Conservation (phyloP, 768 basidiomycete species). For the Cyathus striatus region DNA sequence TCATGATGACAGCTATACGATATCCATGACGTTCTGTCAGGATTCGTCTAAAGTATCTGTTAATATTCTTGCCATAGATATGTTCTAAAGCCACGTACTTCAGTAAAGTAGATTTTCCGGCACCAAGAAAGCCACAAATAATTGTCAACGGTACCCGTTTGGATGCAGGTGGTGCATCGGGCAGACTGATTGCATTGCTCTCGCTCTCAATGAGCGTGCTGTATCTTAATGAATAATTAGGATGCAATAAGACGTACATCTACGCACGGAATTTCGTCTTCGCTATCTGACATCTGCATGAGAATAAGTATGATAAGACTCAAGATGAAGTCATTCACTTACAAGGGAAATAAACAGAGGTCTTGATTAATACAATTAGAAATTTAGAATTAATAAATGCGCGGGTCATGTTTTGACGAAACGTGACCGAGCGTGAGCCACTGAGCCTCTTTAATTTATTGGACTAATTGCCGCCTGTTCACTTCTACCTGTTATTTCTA, state of each 20-base stretch:
- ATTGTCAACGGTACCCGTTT: slow-evolving; percentile 80
- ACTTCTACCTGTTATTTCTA: too few relatives aligned
- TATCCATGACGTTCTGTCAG: slow-evolving; percentile 92
- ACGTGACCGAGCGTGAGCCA: too few relatives aligned
- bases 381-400: too few relatives aligned
- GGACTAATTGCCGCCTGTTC: too few relatives aligned
- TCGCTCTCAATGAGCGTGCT: slow-evolving; percentile 10
- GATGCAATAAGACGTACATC: neutral
- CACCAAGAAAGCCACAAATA: slow-evolving; percentile 92
- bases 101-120: slow-evolving; percentile 90
- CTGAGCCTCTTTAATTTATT: too few relatives aligned
- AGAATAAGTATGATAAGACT: slow-evolving; percentile 2
- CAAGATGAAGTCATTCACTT: too few relatives aligned
- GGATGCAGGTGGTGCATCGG: slow-evolving; percentile 12
- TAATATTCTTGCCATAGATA: neutral
- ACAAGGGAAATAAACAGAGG: too few relatives aligned
- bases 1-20: slow-evolving; percentile 97
- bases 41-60: slow-evolving; percentile 54
- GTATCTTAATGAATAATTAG: neutral
- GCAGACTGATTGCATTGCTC: slow-evolving; percentile 13
- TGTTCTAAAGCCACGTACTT: slow-evolving; percentile 40
- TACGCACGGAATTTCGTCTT: slow-evolving; percentile 59
- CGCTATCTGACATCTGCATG: slow-evolving; percentile 30
- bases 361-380: too few relatives aligned
- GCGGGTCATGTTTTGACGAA: too few relatives aligned